Percentiles rank a stretch among this genome's conserved stretches.
Conservation (phyloP, 352 stramenopile genomes). For the Phytophthora capsici region DNA sequence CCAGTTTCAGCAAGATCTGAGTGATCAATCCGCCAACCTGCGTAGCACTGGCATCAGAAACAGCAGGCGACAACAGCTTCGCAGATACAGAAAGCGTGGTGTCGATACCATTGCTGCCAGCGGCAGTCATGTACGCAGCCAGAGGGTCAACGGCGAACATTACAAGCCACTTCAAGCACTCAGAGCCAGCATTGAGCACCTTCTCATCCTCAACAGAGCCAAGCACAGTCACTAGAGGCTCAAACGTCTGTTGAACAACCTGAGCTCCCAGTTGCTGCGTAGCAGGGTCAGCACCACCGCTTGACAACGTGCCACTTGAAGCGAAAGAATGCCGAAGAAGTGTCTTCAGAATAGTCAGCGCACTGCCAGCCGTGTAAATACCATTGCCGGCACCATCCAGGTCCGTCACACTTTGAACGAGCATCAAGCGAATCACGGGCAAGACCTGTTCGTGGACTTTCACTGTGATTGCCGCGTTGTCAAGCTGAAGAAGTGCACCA, state of each 20-base stretch:
- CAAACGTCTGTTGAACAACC: conserved; percentile 76
- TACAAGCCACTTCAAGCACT: conserved; percentile 87
- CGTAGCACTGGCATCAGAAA: conserved; percentile 78
- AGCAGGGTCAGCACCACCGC: conserved; percentile 31
- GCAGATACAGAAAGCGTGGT: conserved; percentile 73
- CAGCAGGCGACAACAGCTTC: conserved; percentile 65
- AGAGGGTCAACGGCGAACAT: conserved; percentile 79
- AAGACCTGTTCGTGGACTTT: conserved; percentile 73
- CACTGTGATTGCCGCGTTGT: conserved; percentile 60
- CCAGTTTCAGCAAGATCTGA: conserved; percentile 79
- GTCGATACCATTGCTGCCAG: conserved; percentile 63
- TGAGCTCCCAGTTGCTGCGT: conserved; percentile 62
- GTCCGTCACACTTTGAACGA: conserved; percentile 56
- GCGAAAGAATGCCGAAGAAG: conserved; percentile 77
- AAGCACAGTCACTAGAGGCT: conserved; percentile 72
- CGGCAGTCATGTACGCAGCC: conserved; percentile 46
- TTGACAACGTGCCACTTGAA: conserved; percentile 33
- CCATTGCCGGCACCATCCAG: conserved; percentile 62
- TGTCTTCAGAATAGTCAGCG: conserved; percentile 77
- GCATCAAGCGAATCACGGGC: conserved; percentile 63
- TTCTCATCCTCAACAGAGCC: conserved; percentile 74
- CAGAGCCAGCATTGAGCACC: conserved; percentile 72
- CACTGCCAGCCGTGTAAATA: conserved; percentile 64
- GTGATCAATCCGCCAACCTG: conserved; percentile 82
- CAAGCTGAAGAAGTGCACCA: conserved; percentile 67